A percentile compares a stretch with the other conserved stretches of the same genome.
These are phyloP conservation scores for Meyerozyma sp. DNA, from an alignment of 1,139 yeast species.

Conservation along the genomic window DNA sequence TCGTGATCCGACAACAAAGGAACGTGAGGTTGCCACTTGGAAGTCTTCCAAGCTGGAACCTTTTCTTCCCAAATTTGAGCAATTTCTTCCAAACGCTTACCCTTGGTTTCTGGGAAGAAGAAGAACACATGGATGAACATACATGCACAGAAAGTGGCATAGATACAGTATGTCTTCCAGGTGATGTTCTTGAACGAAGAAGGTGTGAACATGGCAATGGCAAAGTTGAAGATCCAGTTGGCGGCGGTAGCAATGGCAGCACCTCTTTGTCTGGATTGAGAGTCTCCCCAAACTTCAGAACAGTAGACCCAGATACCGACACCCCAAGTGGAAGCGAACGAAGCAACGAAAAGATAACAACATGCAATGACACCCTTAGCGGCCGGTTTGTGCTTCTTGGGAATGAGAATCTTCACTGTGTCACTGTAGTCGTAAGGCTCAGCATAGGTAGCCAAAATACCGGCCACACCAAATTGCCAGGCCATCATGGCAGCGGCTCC, in stretches of 20 bases:
- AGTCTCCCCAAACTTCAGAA: constrained; percentile 14
- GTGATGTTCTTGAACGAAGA: constrained; percentile 37
- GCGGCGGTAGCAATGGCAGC: constrained; percentile 11
- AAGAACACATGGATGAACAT: constrained; percentile 62
- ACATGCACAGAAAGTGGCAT: constrained; percentile 43
- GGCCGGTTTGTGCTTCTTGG: constrained; percentile 7
- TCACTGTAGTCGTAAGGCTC: constrained; percentile 5
- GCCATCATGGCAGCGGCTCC: constrained; percentile 37
- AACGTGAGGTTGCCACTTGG: constrained; percentile 33
- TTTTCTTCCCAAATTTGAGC: constrained; percentile 55
- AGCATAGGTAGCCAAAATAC: constrained; percentile 25
- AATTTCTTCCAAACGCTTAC: constrained; percentile 59
- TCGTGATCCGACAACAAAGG: constrained; percentile 41
- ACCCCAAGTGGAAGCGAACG: constrained; percentile 13
- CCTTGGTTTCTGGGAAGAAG: constrained; percentile 62
- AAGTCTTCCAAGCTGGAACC: constrained; percentile 58
- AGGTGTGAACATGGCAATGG: constrained; percentile 14
- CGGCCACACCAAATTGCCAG: constrained; percentile 41
- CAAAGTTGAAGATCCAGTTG: constrained; percentile 14
- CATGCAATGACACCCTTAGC: constrained; percentile 13
- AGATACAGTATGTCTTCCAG: constrained; percentile 45
- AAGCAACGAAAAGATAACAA: constrained; percentile 12
- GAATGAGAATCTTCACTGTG: constrained; percentile 11
- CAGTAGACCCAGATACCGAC: constrained; percentile 13
- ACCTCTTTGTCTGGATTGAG: constrained; percentile 12